phyloP scores from a whole-genome alignment of 768 basidiomycete genomes.

The Austroboletus eburneus region DNA sequence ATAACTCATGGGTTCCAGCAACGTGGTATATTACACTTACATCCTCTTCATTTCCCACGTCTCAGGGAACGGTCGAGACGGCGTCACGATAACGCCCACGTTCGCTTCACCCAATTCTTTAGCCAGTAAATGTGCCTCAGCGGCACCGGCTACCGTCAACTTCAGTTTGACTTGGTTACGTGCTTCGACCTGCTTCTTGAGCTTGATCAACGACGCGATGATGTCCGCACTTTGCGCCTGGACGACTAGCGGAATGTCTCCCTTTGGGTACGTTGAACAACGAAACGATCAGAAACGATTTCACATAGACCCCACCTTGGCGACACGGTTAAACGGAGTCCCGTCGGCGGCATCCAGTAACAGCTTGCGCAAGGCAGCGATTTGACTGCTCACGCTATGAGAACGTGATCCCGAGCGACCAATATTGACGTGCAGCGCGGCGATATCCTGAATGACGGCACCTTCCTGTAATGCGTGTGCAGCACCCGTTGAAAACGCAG shows the following conservation, averaged over 20 bases:
- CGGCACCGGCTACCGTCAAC: slow-evolving; percentile 62
- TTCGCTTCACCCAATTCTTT: slow-evolving; percentile 62
- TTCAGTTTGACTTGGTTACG: slow-evolving; percentile 41
- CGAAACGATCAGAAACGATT: not conserved
- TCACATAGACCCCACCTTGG: slow-evolving; percentile 37
- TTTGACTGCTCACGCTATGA: slow-evolving; percentile 74
- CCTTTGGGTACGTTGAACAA: slow-evolving; percentile 35
- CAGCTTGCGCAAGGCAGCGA: slow-evolving; percentile 65
- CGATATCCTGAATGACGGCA: slow-evolving; percentile 57
- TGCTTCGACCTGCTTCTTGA: slow-evolving; percentile 62
- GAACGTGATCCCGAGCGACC: slow-evolving; percentile 36
- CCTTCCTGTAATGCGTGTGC: slow-evolving; percentile 51
- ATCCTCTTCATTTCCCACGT: slow-evolving; percentile 58
- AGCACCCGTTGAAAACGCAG: slow-evolving; percentile 53
- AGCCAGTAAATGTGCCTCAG: slow-evolving; percentile 71
- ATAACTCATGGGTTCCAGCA: slow-evolving; percentile 4
- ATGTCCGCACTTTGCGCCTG: slow-evolving; percentile 75
- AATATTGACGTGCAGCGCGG: slow-evolving; percentile 60
- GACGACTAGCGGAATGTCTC: slow-evolving; percentile 69
- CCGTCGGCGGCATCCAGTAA: slow-evolving; percentile 37
- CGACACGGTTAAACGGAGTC: slow-evolving; percentile 39
- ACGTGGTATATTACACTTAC: slow-evolving; percentile 11
- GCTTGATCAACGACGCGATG: slow-evolving; percentile 68
- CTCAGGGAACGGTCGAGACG: slow-evolving; percentile 66
- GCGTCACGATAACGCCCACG: slow-evolving; percentile 67